These are phyloP conservation scores for Zymoseptoria passerinii DNA, from an alignment of 2,329 filamentous ascomycete genomes.

Conservation along the genomic window DNA sequence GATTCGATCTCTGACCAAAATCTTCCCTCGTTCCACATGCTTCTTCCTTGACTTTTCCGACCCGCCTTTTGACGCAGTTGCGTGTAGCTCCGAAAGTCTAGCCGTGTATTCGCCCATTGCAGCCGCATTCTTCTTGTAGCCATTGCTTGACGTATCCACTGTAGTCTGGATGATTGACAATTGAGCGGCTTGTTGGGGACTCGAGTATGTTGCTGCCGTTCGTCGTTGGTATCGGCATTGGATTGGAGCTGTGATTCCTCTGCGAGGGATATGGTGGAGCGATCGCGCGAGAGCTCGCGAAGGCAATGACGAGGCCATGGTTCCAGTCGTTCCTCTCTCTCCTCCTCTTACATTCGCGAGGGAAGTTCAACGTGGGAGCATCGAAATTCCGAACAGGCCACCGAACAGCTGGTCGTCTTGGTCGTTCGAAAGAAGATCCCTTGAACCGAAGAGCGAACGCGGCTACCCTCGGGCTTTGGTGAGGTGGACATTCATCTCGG, in stretches of 20 bases:
- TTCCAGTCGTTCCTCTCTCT: not conserved
- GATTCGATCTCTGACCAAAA: conserved; percentile 85
- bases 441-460: not conserved
- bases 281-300: conserved; percentile 10
- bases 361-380: not conserved
- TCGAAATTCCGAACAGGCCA: not conserved
- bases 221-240: conserved; percentile 23
- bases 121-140: conserved; percentile 71
- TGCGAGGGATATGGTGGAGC: conserved; percentile 12
- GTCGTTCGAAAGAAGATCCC: not conserved
- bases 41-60: conserved; percentile 76
- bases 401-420: not conserved
- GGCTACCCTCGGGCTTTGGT: not conserved
- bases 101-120: conserved; percentile 68
- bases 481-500: not conserved
- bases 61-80: conserved; percentile 60
- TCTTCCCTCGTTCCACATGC: conserved; percentile 80
- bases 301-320: conserved; percentile 12
- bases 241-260: conserved; percentile 3
- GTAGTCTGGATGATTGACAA: conserved; percentile 70
- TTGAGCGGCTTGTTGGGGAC: conserved; percentile 70
- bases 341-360: not conserved
- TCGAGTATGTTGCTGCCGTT: conserved; percentile 65
- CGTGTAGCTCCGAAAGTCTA: conserved; percentile 61
- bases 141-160: conserved; percentile 67